Evolutionary conservation across 2,329 filamentous ascomycete genomes (phyloP).

Genomic region (Byssoonygena ceratinophila): DNA sequence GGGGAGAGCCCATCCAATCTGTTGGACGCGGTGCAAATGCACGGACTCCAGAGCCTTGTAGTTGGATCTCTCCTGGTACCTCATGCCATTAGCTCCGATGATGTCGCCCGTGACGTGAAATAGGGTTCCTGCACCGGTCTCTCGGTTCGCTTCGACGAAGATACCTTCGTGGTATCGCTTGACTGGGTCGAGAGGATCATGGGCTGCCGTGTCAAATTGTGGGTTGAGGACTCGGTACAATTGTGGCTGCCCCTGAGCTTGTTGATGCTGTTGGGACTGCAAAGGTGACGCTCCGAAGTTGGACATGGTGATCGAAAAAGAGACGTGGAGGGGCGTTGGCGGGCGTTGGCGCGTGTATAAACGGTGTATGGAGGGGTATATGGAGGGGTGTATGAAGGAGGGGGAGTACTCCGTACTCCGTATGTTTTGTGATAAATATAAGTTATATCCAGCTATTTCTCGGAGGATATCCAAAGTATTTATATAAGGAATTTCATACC

Average conservation of each 20-base stretch:
- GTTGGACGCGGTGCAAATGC: slow-evolving; percentile 8
- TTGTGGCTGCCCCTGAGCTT: not conserved
- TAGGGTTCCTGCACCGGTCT: slow-evolving; percentile 1
- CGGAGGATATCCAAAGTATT: too few species aligned
- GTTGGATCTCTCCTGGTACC: slow-evolving; percentile 12
- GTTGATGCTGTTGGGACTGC: not conserved
- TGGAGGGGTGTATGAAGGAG: not conserved
- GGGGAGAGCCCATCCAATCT: slow-evolving; percentile 13
- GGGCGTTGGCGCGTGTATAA: too few species aligned
- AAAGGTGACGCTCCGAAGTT: not conserved
- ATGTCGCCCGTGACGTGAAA: slow-evolving; percentile 17
- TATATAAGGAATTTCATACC: too few species aligned
- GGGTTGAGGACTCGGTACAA: slow-evolving; percentile 14
- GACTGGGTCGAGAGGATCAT: slow-evolving; percentile 15
- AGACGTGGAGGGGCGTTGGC: not conserved
- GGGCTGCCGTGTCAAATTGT: slow-evolving; percentile 13
- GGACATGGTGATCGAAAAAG: not conserved
- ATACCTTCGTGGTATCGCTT: slow-evolving; percentile 16
- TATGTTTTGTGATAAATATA: too few species aligned
- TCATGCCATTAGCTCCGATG: slow-evolving; percentile 13
- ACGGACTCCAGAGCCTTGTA: not conserved
- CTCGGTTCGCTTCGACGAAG: slow-evolving; percentile 12
- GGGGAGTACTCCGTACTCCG: too few species aligned
- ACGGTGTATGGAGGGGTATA: not conserved
- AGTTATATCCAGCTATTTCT: too few species aligned